phyloP scores from a whole-genome alignment of 2,329 filamentous ascomycete genomes.

The Hypocreales sp. region DNA sequence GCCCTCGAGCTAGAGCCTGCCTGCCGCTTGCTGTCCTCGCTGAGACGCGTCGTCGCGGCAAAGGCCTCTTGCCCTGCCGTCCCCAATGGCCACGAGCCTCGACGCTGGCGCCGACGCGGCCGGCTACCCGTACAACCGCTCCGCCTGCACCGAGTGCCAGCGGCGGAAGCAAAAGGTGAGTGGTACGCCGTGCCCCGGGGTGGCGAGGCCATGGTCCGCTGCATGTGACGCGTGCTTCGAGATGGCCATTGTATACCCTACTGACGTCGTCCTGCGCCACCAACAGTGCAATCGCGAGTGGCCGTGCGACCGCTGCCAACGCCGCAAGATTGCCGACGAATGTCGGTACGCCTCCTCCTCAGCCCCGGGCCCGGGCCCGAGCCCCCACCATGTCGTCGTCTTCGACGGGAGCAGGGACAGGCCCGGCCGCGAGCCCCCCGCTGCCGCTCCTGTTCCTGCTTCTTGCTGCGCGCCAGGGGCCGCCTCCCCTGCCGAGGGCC shows the following conservation, averaged over 20 bases:
- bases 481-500: conserved; percentile 1
- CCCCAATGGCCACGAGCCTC: too few relatives aligned
- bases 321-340: conserved; percentile 13
- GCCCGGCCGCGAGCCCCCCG: conserved; percentile 1
- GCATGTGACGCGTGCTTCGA: too few relatives aligned
- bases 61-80: too few relatives aligned
- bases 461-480: too few relatives aligned
- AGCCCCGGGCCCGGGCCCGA: neutral
- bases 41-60: too few relatives aligned
- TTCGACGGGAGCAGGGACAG: conserved; percentile 1
- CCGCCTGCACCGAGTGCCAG: conserved; percentile 27
- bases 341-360: conserved; percentile 11
- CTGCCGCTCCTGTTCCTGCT: too few relatives aligned
- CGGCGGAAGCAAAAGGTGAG: conserved; percentile 22
- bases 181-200: too few relatives aligned
- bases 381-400: conserved; percentile 1
- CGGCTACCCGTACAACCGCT: conserved; percentile 12
- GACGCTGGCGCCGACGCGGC: conserved; percentile 1
- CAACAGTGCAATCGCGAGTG: conserved; percentile 16
- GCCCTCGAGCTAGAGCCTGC: too few relatives aligned
- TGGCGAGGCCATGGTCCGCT: too few relatives aligned
- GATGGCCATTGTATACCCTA: too few relatives aligned
- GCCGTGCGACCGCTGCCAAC: conserved; percentile 16
- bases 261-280: too few relatives aligned
- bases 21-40: too few relatives aligned